Percentiles rank a stretch among this genome's conserved stretches.
Conservation (phyloP, 495 filamentous ascomycete genomes). For the Tuber brumale region DNA sequence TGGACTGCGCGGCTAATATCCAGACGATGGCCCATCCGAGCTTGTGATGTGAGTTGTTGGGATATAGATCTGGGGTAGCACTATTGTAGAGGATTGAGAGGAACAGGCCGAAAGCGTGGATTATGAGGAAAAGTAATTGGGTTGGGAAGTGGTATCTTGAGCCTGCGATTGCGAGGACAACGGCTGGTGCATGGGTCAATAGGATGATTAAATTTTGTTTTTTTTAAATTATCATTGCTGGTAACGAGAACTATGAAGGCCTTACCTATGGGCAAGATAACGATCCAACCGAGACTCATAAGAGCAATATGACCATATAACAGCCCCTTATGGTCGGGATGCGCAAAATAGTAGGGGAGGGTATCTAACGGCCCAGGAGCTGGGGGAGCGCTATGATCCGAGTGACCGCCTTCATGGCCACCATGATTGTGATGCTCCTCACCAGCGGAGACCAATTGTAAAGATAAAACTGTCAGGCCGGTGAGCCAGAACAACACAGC, state of each 20-base stretch:
- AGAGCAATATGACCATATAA: constrained; percentile 73
- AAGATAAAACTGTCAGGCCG: background rate
- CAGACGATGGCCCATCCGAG: constrained; percentile 81
- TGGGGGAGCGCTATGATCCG: constrained; percentile 13
- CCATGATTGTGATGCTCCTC: constrained; percentile 30
- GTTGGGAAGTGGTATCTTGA: constrained; percentile 66
- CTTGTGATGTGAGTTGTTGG: constrained; percentile 80
- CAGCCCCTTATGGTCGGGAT: constrained; percentile 56
- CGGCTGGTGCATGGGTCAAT: constrained; percentile 62
- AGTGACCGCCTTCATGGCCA: constrained; percentile 18
- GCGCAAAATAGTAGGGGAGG: constrained; percentile 67
- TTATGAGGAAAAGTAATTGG: constrained; percentile 68
- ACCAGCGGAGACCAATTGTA: background rate
- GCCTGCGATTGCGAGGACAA: constrained; percentile 76
- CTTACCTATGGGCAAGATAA: constrained; percentile 76
- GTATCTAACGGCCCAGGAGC: constrained; percentile 36
- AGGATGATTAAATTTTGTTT: constrained; percentile 50
- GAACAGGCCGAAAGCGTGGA: constrained; percentile 65
- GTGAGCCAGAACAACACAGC: background rate
- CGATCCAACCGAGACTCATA: constrained; percentile 75
- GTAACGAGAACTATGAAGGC: constrained; percentile 5
- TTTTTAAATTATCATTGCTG: background rate
- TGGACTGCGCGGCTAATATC: constrained; percentile 60
- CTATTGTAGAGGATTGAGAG: constrained; percentile 71
- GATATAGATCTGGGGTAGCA: constrained; percentile 80